These are phyloP conservation scores for Sisymbrium altissimum DNA, from an alignment of 345 rosid species.

Conservation along the genomic window DNA sequence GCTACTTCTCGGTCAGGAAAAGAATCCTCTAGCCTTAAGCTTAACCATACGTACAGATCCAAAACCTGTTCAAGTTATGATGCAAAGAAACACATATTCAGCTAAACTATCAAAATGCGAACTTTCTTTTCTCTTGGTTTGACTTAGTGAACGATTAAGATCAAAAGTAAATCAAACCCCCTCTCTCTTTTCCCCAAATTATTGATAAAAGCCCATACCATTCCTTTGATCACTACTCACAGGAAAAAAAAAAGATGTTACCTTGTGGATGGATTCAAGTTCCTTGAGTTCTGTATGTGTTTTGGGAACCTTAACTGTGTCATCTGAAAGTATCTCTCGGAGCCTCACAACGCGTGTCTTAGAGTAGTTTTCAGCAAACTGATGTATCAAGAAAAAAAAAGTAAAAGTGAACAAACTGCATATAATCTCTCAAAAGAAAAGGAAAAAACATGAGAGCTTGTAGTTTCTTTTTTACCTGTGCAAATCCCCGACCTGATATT, in stretches of 20 bases:
- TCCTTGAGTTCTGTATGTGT: slow-evolving; percentile 64
- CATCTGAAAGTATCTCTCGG: slow-evolving; percentile 73
- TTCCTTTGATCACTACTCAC: not conserved
- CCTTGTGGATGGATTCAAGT: slow-evolving; percentile 96
- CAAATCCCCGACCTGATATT: slow-evolving; percentile 76
- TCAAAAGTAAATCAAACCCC: not conserved
- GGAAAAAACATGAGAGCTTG: not conserved
- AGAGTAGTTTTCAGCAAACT: slow-evolving; percentile 80
- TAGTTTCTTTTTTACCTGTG: slow-evolving; percentile 50
- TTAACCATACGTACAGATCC: slow-evolving; percentile 91
- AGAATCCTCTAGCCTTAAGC: slow-evolving; percentile 78
- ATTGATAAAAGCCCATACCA: not conserved
- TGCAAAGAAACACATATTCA: not conserved
- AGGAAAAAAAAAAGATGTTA: slow-evolving; percentile 26
- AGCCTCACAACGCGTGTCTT: slow-evolving; percentile 66
- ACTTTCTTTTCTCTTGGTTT: not conserved
- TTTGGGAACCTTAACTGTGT: slow-evolving; percentile 65
- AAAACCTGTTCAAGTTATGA: slow-evolving; percentile 51
- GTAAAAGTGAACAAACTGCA: not conserved
- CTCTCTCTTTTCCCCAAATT: not conserved
- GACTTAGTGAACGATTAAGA: not conserved
- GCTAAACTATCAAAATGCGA: not conserved
- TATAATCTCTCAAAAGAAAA: not conserved
- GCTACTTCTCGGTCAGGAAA: slow-evolving; percentile 82
- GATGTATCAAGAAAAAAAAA: not conserved